Conservation (phyloP, 257 asterid genomes). For the Lycium barbarum region DNA sequence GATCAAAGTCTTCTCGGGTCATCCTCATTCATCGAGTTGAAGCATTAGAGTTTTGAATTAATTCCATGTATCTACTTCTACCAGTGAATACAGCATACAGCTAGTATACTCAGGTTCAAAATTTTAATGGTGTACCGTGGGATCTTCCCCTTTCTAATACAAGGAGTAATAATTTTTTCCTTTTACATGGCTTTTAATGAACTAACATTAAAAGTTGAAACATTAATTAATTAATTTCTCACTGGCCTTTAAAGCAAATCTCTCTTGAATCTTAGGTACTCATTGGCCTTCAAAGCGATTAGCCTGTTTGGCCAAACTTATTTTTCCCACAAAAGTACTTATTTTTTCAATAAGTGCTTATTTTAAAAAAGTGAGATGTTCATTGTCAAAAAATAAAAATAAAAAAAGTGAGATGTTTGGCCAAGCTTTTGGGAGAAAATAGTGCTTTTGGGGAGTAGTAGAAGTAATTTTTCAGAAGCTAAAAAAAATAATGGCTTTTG, state of each 20-base stretch:
- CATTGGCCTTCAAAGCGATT: neutral
- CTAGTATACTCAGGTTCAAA: neutral
- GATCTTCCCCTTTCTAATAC: neutral
- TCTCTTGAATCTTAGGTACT: neutral
- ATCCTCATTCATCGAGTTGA: neutral
- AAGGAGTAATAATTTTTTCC: neutral
- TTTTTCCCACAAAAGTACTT: too few relatives aligned
- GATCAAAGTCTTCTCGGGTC: neutral
- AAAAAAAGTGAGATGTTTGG: too few relatives aligned
- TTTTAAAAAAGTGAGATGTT: too few relatives aligned
- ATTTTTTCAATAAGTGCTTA: too few relatives aligned
- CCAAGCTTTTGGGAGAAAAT: too few relatives aligned
- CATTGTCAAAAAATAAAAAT: too few relatives aligned
- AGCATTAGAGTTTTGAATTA: neutral
- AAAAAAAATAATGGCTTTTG: too few relatives aligned
- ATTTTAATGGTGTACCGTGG: neutral
- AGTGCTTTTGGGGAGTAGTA: too few relatives aligned
- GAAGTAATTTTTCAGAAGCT: too few relatives aligned
- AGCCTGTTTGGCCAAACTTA: too few relatives aligned
- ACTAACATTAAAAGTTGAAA: neutral
- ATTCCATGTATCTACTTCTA: neutral
- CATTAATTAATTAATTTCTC: neutral
- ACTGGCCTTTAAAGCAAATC: neutral
- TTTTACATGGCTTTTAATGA: neutral
- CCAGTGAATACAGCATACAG: neutral